These are phyloP conservation scores for Avena insularis DNA, from an alignment of 176 grass and related monocot genomes.

Conservation along the genomic window DNA sequence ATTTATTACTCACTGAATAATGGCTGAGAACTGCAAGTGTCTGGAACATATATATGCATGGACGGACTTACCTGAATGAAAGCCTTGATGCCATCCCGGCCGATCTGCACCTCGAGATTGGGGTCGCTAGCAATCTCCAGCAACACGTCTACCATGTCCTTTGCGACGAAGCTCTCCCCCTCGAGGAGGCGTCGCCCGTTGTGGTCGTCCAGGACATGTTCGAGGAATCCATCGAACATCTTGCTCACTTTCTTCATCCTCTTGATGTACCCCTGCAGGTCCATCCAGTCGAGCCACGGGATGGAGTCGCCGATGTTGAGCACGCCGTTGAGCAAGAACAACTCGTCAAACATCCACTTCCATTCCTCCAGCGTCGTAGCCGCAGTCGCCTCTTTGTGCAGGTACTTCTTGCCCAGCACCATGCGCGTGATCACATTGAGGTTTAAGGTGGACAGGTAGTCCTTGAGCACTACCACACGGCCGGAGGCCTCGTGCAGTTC, in stretches of 20 bases:
- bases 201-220: slow-evolving; percentile 71
- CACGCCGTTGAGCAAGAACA: slow-evolving; percentile 56
- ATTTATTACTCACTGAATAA: too few relatives aligned
- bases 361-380: too few relatives aligned
- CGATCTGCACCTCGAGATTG: slow-evolving; percentile 39
- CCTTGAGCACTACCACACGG: too few relatives aligned
- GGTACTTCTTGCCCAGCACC: too few relatives aligned
- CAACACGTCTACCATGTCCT: slow-evolving; percentile 72
- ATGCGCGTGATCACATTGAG: too few relatives aligned
- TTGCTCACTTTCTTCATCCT: slow-evolving; percentile 64
- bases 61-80: too few relatives aligned
- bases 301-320: slow-evolving; percentile 75
- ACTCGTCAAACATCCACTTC: slow-evolving; percentile 60
- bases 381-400: too few relatives aligned
- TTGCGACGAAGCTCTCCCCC: slow-evolving; percentile 50
- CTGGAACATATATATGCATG: too few relatives aligned
- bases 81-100: too few relatives aligned
- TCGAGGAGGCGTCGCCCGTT: slow-evolving; percentile 36
- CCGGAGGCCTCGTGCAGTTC: too few relatives aligned
- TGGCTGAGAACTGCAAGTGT: too few relatives aligned
- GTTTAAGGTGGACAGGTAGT: too few relatives aligned
- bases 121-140: slow-evolving; percentile 56
- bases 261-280: slow-evolving; percentile 67
- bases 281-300: slow-evolving; percentile 62
- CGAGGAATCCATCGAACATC: slow-evolving; percentile 66